phyloP scores from a whole-genome alignment of 2,329 filamentous ascomycete species.

The Colletotrichum australisinense region DNA sequence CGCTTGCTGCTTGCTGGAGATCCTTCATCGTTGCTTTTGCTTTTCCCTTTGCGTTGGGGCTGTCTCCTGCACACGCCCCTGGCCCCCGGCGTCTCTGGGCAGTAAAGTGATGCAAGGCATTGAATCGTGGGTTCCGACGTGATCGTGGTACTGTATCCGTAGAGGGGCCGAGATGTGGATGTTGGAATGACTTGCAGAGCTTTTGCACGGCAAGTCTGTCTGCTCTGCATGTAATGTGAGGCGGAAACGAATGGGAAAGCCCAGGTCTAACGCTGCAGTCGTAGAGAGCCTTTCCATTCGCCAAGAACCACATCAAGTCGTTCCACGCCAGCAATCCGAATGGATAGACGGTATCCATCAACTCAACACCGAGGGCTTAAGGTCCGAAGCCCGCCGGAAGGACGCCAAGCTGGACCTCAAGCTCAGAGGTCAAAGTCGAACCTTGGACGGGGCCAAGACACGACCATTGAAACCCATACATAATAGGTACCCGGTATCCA shows the following conservation, averaged over 20 bases:
- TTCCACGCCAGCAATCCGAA: neutral
- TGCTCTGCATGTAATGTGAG: neutral
- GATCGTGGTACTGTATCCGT: neutral
- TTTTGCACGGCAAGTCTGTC: slow-evolving; percentile 5
- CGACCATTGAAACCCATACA: neutral
- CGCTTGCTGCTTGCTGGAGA: slow-evolving; percentile 12
- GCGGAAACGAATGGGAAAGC: neutral
- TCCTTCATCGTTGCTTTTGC: slow-evolving; percentile 14
- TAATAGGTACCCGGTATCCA: neutral
- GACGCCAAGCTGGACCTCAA: neutral
- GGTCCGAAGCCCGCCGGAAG: neutral
- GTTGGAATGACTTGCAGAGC: slow-evolving; percentile 17
- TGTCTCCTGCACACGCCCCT: slow-evolving; percentile 12
- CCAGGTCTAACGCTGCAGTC: neutral
- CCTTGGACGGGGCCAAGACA: slow-evolving; percentile 13
- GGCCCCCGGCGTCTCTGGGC: neutral
- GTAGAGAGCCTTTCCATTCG: neutral
- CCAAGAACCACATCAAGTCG: neutral
- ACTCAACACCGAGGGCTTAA: too few relatives aligned
- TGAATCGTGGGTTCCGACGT: neutral
- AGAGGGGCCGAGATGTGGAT: neutral
- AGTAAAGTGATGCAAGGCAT: slow-evolving; percentile 15
- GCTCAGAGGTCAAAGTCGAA: neutral
- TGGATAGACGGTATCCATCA: neutral
- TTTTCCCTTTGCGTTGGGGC: neutral